phyloP scores from a whole-genome alignment of 2,329 filamentous ascomycete genomes.

The Dactylellina leptospora region DNA sequence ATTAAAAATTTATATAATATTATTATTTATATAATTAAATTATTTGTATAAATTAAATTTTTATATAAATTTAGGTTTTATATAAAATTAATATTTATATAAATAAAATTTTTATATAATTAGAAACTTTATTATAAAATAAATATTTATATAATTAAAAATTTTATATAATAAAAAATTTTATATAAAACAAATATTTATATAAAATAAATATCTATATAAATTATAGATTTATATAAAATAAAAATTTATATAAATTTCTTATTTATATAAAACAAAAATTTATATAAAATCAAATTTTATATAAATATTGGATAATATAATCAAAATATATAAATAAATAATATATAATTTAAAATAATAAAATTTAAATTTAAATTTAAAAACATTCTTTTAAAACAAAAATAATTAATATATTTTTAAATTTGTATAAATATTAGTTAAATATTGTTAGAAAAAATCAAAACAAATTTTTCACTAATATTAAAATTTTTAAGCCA shows the following conservation, averaged over 20 bases:
- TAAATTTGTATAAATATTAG: too few relatives aligned
- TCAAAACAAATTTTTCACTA: neutral
- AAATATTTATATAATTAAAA: conserved; percentile 5
- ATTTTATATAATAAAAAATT: neutral
- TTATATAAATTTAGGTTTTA: too few relatives aligned
- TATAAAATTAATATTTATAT: neutral
- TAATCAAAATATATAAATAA: neutral
- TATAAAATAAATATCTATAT: neutral
- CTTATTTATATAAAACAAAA: too few relatives aligned
- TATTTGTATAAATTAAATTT: too few relatives aligned
- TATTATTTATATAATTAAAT: too few relatives aligned
- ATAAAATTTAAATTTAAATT: neutral
- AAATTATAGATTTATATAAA: too few relatives aligned
- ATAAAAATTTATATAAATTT: too few relatives aligned
- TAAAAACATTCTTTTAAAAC: neutral
- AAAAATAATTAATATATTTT: neutral
- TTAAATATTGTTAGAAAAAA: neutral
- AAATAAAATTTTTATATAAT: neutral
- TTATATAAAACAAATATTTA: neutral
- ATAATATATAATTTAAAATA: neutral
- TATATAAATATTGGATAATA: neutral
- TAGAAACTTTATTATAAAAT: neutral
- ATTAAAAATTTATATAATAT: conserved; percentile 1
- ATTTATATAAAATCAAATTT: neutral
- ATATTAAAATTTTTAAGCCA: neutral